A percentile compares a stretch with the other conserved stretches of the same genome.
These are phyloP conservation scores for Clonostachys rosea DNA, from an alignment of 2,329 filamentous ascomycete genomes.

Conservation along the genomic window DNA sequence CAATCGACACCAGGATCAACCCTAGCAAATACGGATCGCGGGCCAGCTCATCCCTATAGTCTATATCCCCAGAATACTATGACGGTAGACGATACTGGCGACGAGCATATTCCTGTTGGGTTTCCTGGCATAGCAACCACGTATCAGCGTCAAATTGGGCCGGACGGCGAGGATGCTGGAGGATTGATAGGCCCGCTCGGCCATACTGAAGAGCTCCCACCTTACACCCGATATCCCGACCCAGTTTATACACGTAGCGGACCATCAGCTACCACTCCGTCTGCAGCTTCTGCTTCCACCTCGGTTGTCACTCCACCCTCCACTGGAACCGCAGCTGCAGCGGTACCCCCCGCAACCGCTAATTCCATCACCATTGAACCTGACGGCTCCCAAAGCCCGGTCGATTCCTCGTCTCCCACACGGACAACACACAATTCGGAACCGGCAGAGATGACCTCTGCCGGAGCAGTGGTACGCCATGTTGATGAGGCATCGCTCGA, in stretches of 20 bases:
- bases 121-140: constrained; percentile 64
- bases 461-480: no score
- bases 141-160: constrained; percentile 70
- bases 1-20: not conserved
- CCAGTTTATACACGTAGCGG: constrained; percentile 57
- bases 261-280: constrained; percentile 5
- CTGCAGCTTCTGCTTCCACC: constrained; percentile 5
- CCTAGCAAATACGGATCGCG: constrained; percentile 25
- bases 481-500: no score
- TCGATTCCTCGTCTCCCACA: not conserved
- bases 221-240: constrained; percentile 86
- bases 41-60: constrained; percentile 79
- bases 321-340: constrained; percentile 3
- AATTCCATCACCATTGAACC: not conserved
- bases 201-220: constrained; percentile 85
- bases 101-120: constrained; percentile 58
- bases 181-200: constrained; percentile 85
- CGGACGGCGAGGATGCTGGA: constrained; percentile 80
- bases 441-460: constrained; percentile 3
- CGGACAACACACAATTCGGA: no score
- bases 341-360: not conserved
- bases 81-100: constrained; percentile 33
- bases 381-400: not conserved
- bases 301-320: not conserved
- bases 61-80: constrained; percentile 81